Evolutionary conservation across 179 eudicot species (phyloP), one percentile per base, ranked within the genome.

Genomic region (Beta corolliflora): DNA sequence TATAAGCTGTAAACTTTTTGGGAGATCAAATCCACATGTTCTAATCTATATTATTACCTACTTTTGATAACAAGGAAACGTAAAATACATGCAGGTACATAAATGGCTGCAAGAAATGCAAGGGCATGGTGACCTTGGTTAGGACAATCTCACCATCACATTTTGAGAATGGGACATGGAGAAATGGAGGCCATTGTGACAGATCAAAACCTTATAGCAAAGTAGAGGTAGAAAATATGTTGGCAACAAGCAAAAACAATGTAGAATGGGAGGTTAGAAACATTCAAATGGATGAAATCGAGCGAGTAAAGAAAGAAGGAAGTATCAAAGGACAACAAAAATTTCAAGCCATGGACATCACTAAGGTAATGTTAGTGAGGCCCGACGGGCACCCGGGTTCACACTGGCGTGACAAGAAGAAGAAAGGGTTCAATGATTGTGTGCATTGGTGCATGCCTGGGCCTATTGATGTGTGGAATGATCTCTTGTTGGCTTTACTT

Each of bases 381-480:
- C 84, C 91, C 1, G 94, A 92, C 77, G 97, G 90, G 59, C 92
- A 92, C 84, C 93, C 97, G 1, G 89, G 90, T 2, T 53, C 85
- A n/a, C 77, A 86, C 45, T 85, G 94, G 92, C 86, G 89, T 1
- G 84, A 88, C 70, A 91, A 88, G 77, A 83, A 78, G 86, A 87
- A 83, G 86, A 89, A 92, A 66, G 91, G 91, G 23, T 89, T 81
- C 36, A 88, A 83, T 71, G 93, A 92, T 25, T 91, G 97, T 81
- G 88, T 89, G 15, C 97, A 92, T 81, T 91, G 94, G 94, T 92
- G 92, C 79, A 81, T 91, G 88, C 94, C 94, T 14, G 94, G 94
- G 0, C 93, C 95, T 7, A 87, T 89, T 78, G 94, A 90, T 82
- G 56, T 76, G 7, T 91, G 94, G 94, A 93, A 90, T 80, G 92